Percentiles rank a stretch among this genome's conserved stretches.
Conservation (phyloP, 768 basidiomycete species). For the Tricholoma flavovirens region DNA sequence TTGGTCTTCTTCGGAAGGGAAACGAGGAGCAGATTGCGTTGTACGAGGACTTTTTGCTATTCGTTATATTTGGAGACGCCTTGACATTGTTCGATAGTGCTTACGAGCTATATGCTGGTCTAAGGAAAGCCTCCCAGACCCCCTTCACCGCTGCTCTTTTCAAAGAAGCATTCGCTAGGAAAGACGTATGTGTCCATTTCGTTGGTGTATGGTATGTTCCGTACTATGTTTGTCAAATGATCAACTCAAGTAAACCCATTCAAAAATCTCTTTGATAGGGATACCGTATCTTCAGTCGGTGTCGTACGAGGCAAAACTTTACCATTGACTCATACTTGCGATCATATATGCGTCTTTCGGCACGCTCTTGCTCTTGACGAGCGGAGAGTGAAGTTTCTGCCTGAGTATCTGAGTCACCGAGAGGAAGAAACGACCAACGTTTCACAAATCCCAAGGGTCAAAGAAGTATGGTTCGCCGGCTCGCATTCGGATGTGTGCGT, state of each 20-base stretch:
- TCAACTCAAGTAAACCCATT: neutral
- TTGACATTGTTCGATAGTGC: neutral
- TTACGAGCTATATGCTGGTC: neutral
- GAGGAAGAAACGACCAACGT: neutral
- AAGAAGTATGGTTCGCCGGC: neutral
- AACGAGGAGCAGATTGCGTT: neutral
- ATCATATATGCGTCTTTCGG: neutral
- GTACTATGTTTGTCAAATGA: neutral
- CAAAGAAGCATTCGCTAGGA: neutral
- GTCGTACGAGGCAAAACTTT: neutral
- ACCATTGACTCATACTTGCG: neutral
- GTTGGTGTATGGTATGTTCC: neutral
- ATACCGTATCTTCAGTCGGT: neutral
- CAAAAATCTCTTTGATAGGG: neutral
- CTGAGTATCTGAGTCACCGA: neutral
- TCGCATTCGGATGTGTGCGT: neutral
- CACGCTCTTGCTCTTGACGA: neutral
- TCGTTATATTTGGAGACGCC: neutral
- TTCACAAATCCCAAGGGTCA: neutral
- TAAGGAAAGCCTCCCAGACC: neutral
- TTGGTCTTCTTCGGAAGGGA: neutral
- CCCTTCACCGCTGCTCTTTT: neutral
- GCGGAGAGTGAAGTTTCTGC: neutral
- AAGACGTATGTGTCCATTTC: neutral
- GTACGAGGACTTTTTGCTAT: neutral